A percentile compares a stretch with the other conserved stretches of the same genome.
These are phyloP conservation scores for Musa balbisiana DNA, from an alignment of 202 grass and related monocot genomes.

Conservation along the genomic window DNA sequence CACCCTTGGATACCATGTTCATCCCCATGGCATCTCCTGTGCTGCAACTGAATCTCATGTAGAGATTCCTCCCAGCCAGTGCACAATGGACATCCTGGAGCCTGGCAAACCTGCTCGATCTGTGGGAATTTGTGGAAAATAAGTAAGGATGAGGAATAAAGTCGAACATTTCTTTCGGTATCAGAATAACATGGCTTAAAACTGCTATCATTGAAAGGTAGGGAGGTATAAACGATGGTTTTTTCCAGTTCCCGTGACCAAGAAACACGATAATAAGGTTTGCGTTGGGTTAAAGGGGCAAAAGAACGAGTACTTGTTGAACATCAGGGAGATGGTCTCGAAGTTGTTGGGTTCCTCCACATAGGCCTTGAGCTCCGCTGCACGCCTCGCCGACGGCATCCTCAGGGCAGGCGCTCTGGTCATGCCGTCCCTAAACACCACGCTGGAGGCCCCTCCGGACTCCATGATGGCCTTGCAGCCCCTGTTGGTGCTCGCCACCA, in stretches of 20 bases:
- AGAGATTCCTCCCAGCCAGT: constrained; percentile 15
- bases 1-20: constrained; percentile 20
- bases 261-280: no score
- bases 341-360: constrained; percentile 6
- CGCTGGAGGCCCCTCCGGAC: background rate
- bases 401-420: constrained; percentile 15
- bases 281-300: background rate
- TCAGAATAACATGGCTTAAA: background rate
- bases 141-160: background rate
- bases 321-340: background rate
- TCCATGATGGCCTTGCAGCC: constrained; percentile 10
- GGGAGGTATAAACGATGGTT: background rate
- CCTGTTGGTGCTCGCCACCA: constrained; percentile 15
- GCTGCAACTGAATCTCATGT: constrained; percentile 18
- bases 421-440: constrained; percentile 6
- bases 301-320: constrained; percentile 14
- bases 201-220: background rate
- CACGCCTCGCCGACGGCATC: background rate
- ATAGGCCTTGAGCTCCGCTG: constrained; percentile 12
- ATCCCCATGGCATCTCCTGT: constrained; percentile 22
- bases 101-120: constrained; percentile 18
- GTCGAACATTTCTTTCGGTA: background rate
- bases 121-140: background rate
- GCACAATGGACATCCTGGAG: constrained; percentile 5
- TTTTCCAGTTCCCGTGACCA: no score